Evolutionary conservation across 2,329 filamentous ascomycete genomes (phyloP), one percentile per base, ranked within the genome.

Genomic region (Claviceps cyperi): DNA sequence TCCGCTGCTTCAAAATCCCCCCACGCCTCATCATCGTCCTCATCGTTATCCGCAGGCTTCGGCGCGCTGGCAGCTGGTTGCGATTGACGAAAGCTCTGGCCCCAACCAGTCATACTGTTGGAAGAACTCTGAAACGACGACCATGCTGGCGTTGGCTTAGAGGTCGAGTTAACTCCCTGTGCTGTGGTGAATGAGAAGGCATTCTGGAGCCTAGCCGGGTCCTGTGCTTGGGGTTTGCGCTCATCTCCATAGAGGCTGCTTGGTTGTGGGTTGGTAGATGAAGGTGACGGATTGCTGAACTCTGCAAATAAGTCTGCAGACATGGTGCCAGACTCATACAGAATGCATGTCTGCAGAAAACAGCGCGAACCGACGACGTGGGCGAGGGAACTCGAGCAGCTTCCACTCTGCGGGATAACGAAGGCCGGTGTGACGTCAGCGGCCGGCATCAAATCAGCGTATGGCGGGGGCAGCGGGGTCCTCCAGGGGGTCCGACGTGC

Each of bases 281-380:
- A 55, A 53, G 59, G 62, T 50, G 74, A 69, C 55, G 71, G 66
- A 57, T 66, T 69, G 58, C 75, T 77, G 57, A 83, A 81, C 56
- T 79, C 76, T 50, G 78, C 79, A 59, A 83, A 79, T 51, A 83
- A 73, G 63, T 83, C 78, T 54, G 78, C 77, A 57, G 80, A 83
- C 79, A 83, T 83, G 53, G 37, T 61, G 52, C 38, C 13, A 35
- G 15, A 38, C 22, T 32, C 15, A 40, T 39, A 15, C 41, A 4
- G 37, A 21, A 11, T 21, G 17, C 43, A 47, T 49, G 21, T 28
- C 40, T 21, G 39, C 17, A 7, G 40, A 13, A 38, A 48, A 15
- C 4, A 14, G 39, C 9, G 24, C 32, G 24, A 37, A 19, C 14
- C 21, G 19, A 17, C 17, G 11, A 19, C 17, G 17, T 19, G 41